Percentiles rank a stretch among this genome's conserved stretches.
phyloP scores from a whole-genome alignment of 768 basidiomycete genomes.

The Trametes cingulata region DNA sequence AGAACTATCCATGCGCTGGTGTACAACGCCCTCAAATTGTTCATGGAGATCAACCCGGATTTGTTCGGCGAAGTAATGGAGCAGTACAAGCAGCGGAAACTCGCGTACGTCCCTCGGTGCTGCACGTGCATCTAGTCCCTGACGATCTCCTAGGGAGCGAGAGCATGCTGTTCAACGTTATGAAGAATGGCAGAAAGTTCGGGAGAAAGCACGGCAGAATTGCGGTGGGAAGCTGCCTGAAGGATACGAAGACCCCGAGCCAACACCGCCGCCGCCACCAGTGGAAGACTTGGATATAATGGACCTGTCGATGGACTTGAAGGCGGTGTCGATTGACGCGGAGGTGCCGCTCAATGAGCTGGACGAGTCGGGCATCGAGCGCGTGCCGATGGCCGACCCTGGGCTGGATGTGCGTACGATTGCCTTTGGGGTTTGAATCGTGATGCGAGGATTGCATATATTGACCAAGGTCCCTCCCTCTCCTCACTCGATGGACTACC shows the following conservation, averaged over 20 bases:
- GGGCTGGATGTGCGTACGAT: constrained; percentile 72
- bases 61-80: constrained; percentile 93
- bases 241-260: constrained; percentile 67
- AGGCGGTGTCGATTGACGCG: constrained; percentile 77
- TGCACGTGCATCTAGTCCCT: constrained; percentile 1
- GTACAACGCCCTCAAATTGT: constrained; percentile 95
- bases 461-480: constrained; percentile 19
- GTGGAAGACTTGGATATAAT: constrained; percentile 85
- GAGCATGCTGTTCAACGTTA: constrained; percentile 83
- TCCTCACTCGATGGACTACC: constrained; percentile 13
- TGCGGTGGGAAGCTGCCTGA: constrained; percentile 69
- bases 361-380: constrained; percentile 81
- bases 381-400: constrained; percentile 91
- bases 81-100: constrained; percentile 86
- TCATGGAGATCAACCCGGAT: constrained; percentile 99
- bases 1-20: constrained; percentile 99
- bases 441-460: constrained; percentile 24
- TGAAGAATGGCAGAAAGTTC: constrained; percentile 86
- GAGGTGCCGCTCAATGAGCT: constrained; percentile 58
- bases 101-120: constrained; percentile 59
- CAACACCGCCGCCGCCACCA: constrained; percentile 74
- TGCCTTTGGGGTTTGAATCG: constrained; percentile 19
- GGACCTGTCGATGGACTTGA: constrained; percentile 88
- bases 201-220: constrained; percentile 73
- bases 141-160: constrained; percentile 62